Base-by-base conservation (phyloP, 129 eudicot genomes). In the Mikania micrantha region DNA sequence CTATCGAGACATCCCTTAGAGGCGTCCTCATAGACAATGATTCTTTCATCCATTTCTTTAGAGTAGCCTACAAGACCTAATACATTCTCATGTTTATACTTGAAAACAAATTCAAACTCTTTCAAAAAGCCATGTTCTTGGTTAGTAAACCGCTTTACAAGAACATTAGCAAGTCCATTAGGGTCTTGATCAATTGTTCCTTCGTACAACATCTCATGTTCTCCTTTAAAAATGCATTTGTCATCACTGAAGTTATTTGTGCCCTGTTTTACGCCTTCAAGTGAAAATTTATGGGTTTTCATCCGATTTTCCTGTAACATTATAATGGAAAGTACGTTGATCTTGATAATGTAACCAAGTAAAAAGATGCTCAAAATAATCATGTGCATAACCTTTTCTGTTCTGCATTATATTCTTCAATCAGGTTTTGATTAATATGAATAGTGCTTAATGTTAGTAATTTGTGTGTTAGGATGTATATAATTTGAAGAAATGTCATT, bases 51-150 rank as follows among this genome's bases (percentile, higher is more conserved):
- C 34, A 29, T 29, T 29, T 29, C 34, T 29, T 29, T 29, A 29
- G 3, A 29, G 4, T 29, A 29, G 34, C 34, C 34, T 4, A 29
- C 34, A 29, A 29, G 34, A 29, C 34, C 34, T 2, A 64, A 12
- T 1, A 64, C 20, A 24, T 64, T 64, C 20, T 64, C 69, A 3
- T 64, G 32, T 1, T 15, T 64, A 64, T 12, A 22, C 36, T 64
- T 24, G 69, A 22, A 64, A 41, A 12, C 35, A 40, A 40, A 8
- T 40, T 64, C 69, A 64, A 64, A 27, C 36, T 64, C 54, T 40
- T 21, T 7, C 7, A 3, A 40, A 64, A 22, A 1, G 13, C 34
- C 32, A 22, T 7, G 36, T 64, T 40, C 36, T 12, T 0, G 10
- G 13, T 7, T 0, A 13, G 7, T 40, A 8, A 64, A 22, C 13